These are phyloP conservation scores for Phaeosphaeriaceae sp. DNA, from an alignment of 2,329 filamentous ascomycete species.

Conservation along the genomic window DNA sequence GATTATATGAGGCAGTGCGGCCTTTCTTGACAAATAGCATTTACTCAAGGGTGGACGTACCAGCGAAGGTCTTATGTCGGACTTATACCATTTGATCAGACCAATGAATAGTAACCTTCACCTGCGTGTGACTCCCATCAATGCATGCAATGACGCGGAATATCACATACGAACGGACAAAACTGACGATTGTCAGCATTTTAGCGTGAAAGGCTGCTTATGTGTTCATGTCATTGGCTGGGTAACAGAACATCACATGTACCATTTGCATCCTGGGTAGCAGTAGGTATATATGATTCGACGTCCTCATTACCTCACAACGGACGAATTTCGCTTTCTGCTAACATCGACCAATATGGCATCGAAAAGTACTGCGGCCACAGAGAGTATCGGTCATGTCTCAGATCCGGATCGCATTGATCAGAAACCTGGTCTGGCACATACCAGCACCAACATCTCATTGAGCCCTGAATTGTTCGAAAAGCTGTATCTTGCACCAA, in stretches of 20 bases:
- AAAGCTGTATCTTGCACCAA: conserved; percentile 36
- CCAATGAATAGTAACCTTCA: neutral
- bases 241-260: neutral
- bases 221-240: neutral
- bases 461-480: conserved; percentile 39
- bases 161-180: neutral
- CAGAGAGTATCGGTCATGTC: neutral
- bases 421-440: conserved; percentile 23
- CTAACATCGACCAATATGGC: neutral
- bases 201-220: neutral
- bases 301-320: too few relatives aligned
- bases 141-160: neutral
- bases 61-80: neutral
- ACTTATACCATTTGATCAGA: neutral
- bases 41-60: neutral
- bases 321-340: neutral
- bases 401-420: conserved; percentile 23
- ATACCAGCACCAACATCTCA: conserved; percentile 35
- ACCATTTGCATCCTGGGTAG: neutral
- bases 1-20: neutral
- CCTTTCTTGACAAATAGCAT: neutral
- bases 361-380: neutral
- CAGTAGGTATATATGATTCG: neutral
- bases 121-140: neutral
- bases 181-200: neutral